Conservation (phyloP, 768 basidiomycete genomes). For the Trametes maxima region DNA sequence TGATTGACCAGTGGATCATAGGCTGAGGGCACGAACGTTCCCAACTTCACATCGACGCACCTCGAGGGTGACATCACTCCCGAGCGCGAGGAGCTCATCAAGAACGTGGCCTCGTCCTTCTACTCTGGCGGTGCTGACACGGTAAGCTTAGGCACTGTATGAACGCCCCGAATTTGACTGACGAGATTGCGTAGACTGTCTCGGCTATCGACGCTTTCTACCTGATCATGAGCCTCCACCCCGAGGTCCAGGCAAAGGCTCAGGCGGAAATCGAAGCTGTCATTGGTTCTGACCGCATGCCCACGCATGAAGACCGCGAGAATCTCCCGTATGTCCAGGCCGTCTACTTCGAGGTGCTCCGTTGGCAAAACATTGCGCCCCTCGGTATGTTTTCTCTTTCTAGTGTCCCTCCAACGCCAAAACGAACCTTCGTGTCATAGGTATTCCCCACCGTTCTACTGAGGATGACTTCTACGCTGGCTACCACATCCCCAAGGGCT, state of each 20-base stretch:
- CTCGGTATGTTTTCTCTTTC: conserved; percentile 19
- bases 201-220: conserved; percentile 35
- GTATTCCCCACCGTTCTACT: conserved; percentile 34
- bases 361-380: conserved; percentile 36
- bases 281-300: conserved; percentile 32
- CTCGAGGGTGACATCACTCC: conserved; percentile 51
- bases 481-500: conserved; percentile 38
- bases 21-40: conserved; percentile 3
- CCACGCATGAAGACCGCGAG: conserved; percentile 28
- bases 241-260: conserved; percentile 33
- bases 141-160: conserved; percentile 28
- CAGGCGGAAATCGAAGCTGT: conserved; percentile 37
- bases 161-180: not conserved
- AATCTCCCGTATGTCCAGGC: conserved; percentile 32
- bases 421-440: conserved; percentile 3
- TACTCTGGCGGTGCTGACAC: conserved; percentile 40
- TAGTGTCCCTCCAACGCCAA: not conserved
- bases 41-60: conserved; percentile 60
- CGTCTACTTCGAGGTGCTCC: conserved; percentile 30
- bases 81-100: conserved; percentile 64
- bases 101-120: conserved; percentile 52
- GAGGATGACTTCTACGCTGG: conserved; percentile 38
- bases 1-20: not conserved
- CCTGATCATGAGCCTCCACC: conserved; percentile 36
- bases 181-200: conserved; percentile 27